Percentiles rank a stretch among this genome's conserved stretches.
phyloP scores from a whole-genome alignment of 2,329 filamentous ascomycete genomes.

The Cyanodermella asteris region DNA sequence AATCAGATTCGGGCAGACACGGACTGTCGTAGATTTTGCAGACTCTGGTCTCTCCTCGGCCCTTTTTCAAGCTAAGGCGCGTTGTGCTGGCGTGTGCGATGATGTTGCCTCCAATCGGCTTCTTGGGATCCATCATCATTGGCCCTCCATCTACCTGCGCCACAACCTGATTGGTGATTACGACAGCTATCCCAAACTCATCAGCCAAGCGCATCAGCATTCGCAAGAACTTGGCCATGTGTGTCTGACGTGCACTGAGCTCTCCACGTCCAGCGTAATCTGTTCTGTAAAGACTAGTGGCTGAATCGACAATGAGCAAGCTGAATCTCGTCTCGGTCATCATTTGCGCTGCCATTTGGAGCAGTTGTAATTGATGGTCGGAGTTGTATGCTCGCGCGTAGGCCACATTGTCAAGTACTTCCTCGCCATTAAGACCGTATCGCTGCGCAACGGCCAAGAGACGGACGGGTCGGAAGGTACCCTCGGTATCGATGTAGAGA shows the following conservation, averaged over 20 bases:
- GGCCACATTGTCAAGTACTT: slow-evolving; percentile 93
- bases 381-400: slow-evolving; percentile 98
- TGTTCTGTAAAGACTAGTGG: slow-evolving; percentile 84
- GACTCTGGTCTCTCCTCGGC: slow-evolving; percentile 79
- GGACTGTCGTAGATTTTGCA: slow-evolving; percentile 99
- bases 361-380: slow-evolving; percentile 83
- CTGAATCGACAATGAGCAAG: slow-evolving; percentile 83
- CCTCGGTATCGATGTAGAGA: slow-evolving; percentile 94
- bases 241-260: slow-evolving; percentile 64
- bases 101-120: slow-evolving; percentile 95
- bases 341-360: slow-evolving; percentile 91
- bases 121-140: slow-evolving; percentile 96
- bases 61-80: slow-evolving; percentile 84
- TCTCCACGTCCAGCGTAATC: slow-evolving; percentile 95
- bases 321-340: slow-evolving; percentile 99
- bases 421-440: slow-evolving; percentile 85
- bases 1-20: slow-evolving; percentile 88
- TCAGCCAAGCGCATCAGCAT: slow-evolving; percentile 31
- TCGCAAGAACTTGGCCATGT: slow-evolving; percentile 27
- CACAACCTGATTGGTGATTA: slow-evolving; percentile 97
- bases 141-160: slow-evolving; percentile 94
- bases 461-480: slow-evolving; percentile 84
- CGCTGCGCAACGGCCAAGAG: slow-evolving; percentile 80
- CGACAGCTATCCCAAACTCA: slow-evolving; percentile 86
- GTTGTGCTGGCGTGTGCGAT: slow-evolving; percentile 96